Evolutionary conservation across 805 yeast species (phyloP).

Genomic region (Grigorovia humatica): DNA sequence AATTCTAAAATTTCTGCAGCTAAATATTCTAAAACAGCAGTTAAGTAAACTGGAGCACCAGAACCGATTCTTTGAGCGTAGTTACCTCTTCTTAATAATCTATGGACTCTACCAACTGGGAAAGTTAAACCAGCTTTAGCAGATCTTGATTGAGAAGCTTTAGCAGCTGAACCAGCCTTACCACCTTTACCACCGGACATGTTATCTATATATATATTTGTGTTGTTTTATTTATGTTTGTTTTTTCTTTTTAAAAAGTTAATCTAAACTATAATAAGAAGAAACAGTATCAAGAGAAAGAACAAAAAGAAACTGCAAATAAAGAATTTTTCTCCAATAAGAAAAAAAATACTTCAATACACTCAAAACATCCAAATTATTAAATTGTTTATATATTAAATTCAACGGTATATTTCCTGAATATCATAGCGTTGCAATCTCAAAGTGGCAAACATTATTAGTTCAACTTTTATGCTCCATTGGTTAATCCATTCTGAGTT

Average conservation of each 20-base stretch:
- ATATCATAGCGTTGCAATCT: too few relatives aligned
- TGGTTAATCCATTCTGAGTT: background rate
- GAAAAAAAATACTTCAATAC: background rate
- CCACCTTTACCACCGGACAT: constrained; percentile 75
- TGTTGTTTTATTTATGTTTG: constrained; percentile 3
- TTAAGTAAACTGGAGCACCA: constrained; percentile 97
- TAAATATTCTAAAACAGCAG: constrained; percentile 93
- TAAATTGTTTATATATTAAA: background rate
- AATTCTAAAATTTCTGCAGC: constrained; percentile 97
- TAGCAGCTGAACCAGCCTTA: constrained; percentile 89
- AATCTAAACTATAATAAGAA: background rate
- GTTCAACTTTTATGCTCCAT: too few relatives aligned
- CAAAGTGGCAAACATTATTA: too few relatives aligned
- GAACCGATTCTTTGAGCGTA: constrained; percentile 98
- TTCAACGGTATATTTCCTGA: too few relatives aligned
- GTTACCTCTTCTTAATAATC: constrained; percentile 93
- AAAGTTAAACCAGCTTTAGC: constrained; percentile 97
- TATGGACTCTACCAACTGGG: constrained; percentile 99
- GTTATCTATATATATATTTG: constrained; percentile 11
- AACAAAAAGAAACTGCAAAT: background rate
- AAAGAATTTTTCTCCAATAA: background rate
- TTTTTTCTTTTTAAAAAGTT: background rate
- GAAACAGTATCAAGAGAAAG: background rate
- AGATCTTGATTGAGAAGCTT: constrained; percentile 96
- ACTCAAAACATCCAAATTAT: background rate